phyloP scores from a whole-genome alignment of 148 eudicot species.

The Rheum nobile region DNA sequence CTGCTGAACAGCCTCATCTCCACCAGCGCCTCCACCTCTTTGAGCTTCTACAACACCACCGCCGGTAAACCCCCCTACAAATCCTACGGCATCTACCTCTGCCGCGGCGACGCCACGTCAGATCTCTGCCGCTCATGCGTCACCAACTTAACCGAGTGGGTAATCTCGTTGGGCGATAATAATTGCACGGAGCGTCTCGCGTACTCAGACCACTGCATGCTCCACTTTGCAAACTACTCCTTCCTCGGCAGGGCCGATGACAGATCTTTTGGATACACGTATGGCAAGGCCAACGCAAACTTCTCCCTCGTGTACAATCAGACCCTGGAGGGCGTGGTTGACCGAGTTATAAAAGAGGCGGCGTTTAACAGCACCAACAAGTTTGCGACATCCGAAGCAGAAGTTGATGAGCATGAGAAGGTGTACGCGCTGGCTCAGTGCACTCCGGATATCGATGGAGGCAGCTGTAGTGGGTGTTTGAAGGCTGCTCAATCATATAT shows the following conservation, averaged over 20 bases:
- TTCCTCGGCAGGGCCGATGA: not conserved
- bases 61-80: constrained; percentile 11
- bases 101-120: constrained; percentile 22
- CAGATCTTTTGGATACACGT: not conserved
- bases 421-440: constrained; percentile 23
- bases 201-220: not conserved
- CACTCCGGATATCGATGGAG: constrained; percentile 20
- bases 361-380: not conserved
- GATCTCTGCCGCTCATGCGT: constrained; percentile 17
- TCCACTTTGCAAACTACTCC: not conserved
- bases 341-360: not conserved
- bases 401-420: not conserved
- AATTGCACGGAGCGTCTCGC: constrained; percentile 10
- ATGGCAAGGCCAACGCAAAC: not conserved
- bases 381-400: not conserved
- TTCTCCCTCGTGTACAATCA: not conserved
- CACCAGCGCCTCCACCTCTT: constrained; percentile 8
- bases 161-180: not conserved
- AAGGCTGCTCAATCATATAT: not conserved
- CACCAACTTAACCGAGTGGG: not conserved
- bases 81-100: constrained; percentile 29
- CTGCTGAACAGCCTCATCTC: not conserved
- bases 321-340: not conserved
- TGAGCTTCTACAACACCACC: constrained; percentile 5
- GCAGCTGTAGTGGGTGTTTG: constrained; percentile 17